Evolutionary conservation across 2,329 filamentous ascomycete genomes (phyloP).

Genomic region (Immersiporthe knoxdaviesiana): DNA sequence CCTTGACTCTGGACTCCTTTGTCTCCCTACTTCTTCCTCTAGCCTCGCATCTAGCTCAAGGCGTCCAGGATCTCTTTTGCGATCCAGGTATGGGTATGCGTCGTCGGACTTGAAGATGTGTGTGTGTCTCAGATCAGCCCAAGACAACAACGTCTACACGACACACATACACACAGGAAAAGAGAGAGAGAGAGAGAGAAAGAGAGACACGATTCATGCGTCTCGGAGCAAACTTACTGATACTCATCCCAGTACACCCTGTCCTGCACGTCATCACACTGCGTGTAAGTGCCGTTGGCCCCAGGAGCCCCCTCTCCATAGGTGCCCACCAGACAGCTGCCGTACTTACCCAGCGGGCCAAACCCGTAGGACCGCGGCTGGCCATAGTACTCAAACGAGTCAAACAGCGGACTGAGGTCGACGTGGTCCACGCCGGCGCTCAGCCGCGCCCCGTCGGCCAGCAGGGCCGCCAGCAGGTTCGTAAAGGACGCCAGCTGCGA

Average conservation of each 20-base stretch:
- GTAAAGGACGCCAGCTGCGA: conserved; percentile 1
- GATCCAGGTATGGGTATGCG: conserved; percentile 12
- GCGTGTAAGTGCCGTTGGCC: conserved; percentile 1
- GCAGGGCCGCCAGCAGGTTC: conserved; percentile 7
- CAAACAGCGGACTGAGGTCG: conserved; percentile 8
- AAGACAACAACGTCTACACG: too few relatives aligned
- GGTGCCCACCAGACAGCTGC: conserved; percentile 13
- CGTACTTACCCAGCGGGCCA: conserved; percentile 12
- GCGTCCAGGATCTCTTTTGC: conserved; percentile 12
- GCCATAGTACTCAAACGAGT: conserved; percentile 10
- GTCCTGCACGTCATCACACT: conserved; percentile 11
- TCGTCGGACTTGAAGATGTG: conserved; percentile 1
- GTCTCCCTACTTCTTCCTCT: too few relatives aligned
- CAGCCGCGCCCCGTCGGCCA: conserved; percentile 10
- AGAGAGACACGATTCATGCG: too few relatives aligned
- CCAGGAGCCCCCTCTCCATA: conserved; percentile 12
- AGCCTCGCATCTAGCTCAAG: background rate
- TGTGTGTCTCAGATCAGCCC: background rate
- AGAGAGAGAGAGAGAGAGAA: too few relatives aligned
- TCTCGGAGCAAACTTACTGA: conserved; percentile 7
- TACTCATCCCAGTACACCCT: conserved; percentile 20
- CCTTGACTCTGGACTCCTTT: too few relatives aligned
- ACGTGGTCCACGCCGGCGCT: background rate
- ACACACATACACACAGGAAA: too few relatives aligned
- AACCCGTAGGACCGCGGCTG: conserved; percentile 7